Base-by-base conservation (phyloP, 73 alveolate species). In the Paramecium tetraurelia region DNA sequence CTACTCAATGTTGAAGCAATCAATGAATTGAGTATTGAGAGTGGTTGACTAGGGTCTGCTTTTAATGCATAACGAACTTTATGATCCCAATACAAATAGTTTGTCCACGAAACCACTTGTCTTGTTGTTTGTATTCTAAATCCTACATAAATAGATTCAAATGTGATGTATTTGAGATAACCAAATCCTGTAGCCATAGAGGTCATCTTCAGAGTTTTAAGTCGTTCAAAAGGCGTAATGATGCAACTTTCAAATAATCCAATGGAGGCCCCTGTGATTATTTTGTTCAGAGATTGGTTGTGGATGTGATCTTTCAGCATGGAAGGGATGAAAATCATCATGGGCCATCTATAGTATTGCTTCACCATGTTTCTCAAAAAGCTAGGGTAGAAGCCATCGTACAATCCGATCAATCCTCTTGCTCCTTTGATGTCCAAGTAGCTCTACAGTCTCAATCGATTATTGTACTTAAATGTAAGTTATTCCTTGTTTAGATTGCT, bases 311-410 rank as follows among this genome's bases (percentile, higher is more conserved):
- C 90, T 7, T 46, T 80, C 70, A 80, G 12, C 33, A 24, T 44
- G 7, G 46, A 31, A 31, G 90, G 90, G 10, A 80, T 80, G 43
- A 80, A 80, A 22, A 80, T 80, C 70, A 48, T 80, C 90, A 80
- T 80, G 12, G 90, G 90, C 90, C 90, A 80, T 22, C 90, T 21
- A 22, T 80, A 80, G 18, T 80, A 80, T 41, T 41, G 48, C 20
- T 80, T 80, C 33, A 80, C 76, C 70, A 41, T 44, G 22, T 33
- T 48, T 44, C 90, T 80, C 50, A 43, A 44, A 80, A 80, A 80
- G 75, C 75, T 80, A 22, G 90, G 90, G 8, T 41, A 80, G 24
- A 80, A 80, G 16, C 90, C 90, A 80, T 80, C 90, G 46, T 44
- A 80, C 10, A 80, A 46, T n/a, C 90, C 90, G 4, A 44, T 80